Percentiles rank a stretch among this genome's conserved stretches.
phyloP scores from a whole-genome alignment of 345 rosid species.

The Geranium brycei region DNA sequence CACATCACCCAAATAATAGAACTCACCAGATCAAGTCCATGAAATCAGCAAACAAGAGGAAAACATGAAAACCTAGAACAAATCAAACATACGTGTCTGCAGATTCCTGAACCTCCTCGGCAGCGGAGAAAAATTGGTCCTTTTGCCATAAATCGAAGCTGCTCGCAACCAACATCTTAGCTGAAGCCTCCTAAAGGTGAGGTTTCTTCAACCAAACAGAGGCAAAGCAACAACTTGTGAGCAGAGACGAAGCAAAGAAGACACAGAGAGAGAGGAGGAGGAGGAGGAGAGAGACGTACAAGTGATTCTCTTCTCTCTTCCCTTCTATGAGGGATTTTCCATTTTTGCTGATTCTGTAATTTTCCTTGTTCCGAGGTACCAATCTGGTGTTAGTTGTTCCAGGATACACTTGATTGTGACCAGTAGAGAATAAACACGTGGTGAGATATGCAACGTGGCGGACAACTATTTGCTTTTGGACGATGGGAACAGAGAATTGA shows the following conservation, averaged over 20 bases:
- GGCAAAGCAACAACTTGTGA: background rate
- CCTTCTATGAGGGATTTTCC: background rate
- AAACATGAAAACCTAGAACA: background rate
- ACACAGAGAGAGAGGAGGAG: conserved; percentile 24
- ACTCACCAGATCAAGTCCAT: too few relatives aligned
- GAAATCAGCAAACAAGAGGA: too few relatives aligned
- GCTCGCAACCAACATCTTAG: conserved; percentile 72
- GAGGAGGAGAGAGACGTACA: conserved; percentile 9
- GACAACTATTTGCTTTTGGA: too few relatives aligned
- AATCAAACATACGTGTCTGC: conserved; percentile 48
- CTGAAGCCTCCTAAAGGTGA: background rate
- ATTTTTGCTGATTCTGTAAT: too few relatives aligned
- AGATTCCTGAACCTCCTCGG: conserved; percentile 93
- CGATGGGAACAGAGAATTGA: too few relatives aligned
- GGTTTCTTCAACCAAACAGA: background rate
- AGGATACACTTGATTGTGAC: too few relatives aligned
- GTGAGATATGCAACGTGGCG: too few relatives aligned
- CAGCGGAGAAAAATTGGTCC: conserved; percentile 75
- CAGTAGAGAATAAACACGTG: too few relatives aligned
- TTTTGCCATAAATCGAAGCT: conserved; percentile 81
- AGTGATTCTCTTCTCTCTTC: conserved; percentile 8
- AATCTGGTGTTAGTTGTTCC: too few relatives aligned
- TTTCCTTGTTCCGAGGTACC: background rate
- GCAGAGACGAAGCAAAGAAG: conserved; percentile 25
- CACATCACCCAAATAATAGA: too few relatives aligned